Base-by-base conservation (phyloP, 306 rosid genomes). In the Vachellia collinsii region DNA sequence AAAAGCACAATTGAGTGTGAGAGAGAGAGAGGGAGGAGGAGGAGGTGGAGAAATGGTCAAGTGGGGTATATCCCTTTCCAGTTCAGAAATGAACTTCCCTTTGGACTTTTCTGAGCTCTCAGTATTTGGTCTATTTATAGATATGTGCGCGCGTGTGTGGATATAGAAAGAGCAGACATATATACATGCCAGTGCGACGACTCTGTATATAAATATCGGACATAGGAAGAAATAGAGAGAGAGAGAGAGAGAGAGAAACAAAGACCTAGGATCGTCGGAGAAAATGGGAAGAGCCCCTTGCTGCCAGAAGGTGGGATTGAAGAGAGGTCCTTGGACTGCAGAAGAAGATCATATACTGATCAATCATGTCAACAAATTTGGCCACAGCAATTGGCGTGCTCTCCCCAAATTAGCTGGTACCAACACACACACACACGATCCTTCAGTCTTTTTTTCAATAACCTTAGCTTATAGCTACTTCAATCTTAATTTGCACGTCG, bases 201-300 rank as follows among this genome's bases (percentile, higher is more conserved):
- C 42, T 13, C 69, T 78, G 42, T 53, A 85, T 51, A 78, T 11
- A 29, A 61, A 62, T 54, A 12, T 16, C 76, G 23, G 23, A 43
- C 48, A 74, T 39, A 17, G 17, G 17, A 61, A 23, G 67, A 29
- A 0, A 29, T 8, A 36, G 3, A 64, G 22, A 19, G 3, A 36
- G 70, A 34, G 17, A 36, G 43, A 5, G 4, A 11, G 12, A 29
- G 4, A 71, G 6, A 44, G 5, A 25, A n/a, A 20, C 5, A 11
- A 14, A 12, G 14, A 11, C 6, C 0, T 14, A 12, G 4, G 8
- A 50, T 16, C 7, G 34, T 53, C 16, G 12, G 20, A 23, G 70
- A 67, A 82, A 34, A 94, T 94, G 98, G 98, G 81, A 63, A 87
- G 98, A 87, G 94, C 94, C 81, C 97, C 98, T 37, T 94, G 98